Base-by-base conservation (phyloP, 2,329 filamentous ascomycete genomes). In the Beauveria bassiana region DNA sequence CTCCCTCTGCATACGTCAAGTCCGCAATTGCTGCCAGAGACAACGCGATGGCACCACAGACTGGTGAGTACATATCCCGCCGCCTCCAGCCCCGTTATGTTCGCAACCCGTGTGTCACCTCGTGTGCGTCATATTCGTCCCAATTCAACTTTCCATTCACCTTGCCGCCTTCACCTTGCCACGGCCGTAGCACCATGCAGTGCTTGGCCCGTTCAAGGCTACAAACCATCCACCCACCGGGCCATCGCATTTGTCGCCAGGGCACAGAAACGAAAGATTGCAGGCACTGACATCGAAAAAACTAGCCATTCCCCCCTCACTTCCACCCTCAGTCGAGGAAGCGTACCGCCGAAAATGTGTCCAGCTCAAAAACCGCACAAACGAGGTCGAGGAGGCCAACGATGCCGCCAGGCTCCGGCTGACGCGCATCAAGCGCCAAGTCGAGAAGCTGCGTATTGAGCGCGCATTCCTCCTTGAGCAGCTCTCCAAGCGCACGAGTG, bases 311-410 rank as follows among this genome's bases (percentile, higher is more conserved):
- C 84, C 84, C 34, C 84, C 85, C 18, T 76, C 84, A 46, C 79
- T 89, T 4, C 91, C 93, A 22, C 93, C 95, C 18, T 96, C 92
- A 18, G 92, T 98, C 65, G 93, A 99, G 76, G 89, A 93, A 73
- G 93, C 93, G 56, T 99, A 98, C 77, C 92, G 95, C 70, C 86
- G 91, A 66, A 98, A 99, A 85, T 98, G 93, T 75, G 91, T 97
- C 72, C 90, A 96, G 69, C 84, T 99, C 24, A 96, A 96, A 77
- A 89, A 91, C 69, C 89, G 95, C 64, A 90, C 95, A 65, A 89
- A 87, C 72, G 93, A 97, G 73, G 91, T 98, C 68, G 93, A 98
- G 73, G 87, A 91, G 63, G 88, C 91, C 70, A 97, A 97, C 73
- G 92, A 96, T 69, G 84, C 89, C 62, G 88, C 91, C 52, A 86